Conservation (phyloP, 169 alveolate genomes). For the Plasmodium blacklocki region DNA sequence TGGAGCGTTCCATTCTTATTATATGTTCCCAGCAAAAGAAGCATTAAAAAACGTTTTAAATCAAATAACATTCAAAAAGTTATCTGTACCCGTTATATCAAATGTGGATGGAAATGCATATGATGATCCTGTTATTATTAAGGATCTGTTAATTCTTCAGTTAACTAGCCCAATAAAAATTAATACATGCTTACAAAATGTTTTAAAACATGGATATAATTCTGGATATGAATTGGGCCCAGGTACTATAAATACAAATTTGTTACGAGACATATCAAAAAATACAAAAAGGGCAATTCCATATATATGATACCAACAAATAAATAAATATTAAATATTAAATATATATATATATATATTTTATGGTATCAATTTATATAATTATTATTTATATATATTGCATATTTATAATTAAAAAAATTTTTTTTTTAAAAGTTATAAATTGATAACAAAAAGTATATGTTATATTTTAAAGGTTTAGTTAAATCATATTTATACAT, state of each 20-base stretch:
- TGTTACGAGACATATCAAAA: slow-evolving; percentile 71
- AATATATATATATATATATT: not conserved
- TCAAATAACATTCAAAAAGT: slow-evolving; percentile 37
- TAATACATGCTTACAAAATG: slow-evolving; percentile 47
- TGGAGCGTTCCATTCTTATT: slow-evolving; percentile 80
- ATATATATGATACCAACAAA: slow-evolving; percentile 23
- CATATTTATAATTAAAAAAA: not conserved
- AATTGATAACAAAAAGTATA: too few relatives aligned
- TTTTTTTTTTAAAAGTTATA: too few relatives aligned
- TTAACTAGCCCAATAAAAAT: slow-evolving; percentile 78
- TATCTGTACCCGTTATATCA: slow-evolving; percentile 77
- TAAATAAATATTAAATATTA: not conserved
- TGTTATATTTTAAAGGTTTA: too few relatives aligned
- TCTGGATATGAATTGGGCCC: slow-evolving; percentile 80
- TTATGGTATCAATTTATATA: not conserved
- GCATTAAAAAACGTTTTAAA: slow-evolving; percentile 58
- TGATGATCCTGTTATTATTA: slow-evolving; percentile 77
- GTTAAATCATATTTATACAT: too few relatives aligned
- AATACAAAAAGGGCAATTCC: slow-evolving; percentile 55
- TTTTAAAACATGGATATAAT: slow-evolving; percentile 73
- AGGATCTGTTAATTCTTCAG: slow-evolving; percentile 74
- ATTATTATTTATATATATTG: not conserved
- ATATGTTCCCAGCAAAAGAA: slow-evolving; percentile 80
- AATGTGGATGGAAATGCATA: slow-evolving; percentile 82
- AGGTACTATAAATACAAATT: slow-evolving; percentile 75